Evolutionary conservation across 2,329 filamentous ascomycete species (phyloP), one percentile per base, ranked within the genome.

Genomic region (Cryphonectria parasitica): DNA sequence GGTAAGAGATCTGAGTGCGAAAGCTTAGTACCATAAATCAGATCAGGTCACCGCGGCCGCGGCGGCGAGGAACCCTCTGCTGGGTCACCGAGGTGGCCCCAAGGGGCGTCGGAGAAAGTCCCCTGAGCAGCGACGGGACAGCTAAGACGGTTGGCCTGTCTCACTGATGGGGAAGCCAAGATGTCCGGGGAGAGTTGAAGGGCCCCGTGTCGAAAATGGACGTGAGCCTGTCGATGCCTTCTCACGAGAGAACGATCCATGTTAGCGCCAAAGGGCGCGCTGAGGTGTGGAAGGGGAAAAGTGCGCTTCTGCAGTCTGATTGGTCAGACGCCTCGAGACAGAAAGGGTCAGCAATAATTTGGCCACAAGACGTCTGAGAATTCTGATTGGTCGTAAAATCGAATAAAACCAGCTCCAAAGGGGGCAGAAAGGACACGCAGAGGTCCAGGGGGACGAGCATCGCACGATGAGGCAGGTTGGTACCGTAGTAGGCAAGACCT

Each of bases 211-310:
- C 73, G 68, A 74, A 72, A 68, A 74, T 61, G 70, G 75, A 79
- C 66, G 77, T 78, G 73, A 78, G 74, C 78, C 77, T 78, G 74
- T 79, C 73, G 76, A 78, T 77, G 76, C 67, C 74, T 70, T 74
- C 39, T 67, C 67, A 64, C 54, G 60, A 69, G 58, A 41, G 60
- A 65, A 62, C 58, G 62, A 74, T 71, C 74, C 76, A 72, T 75
- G 75, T 74, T 75, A 75, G 73, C 70, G 69, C 71, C 73, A 72
- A 71, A 63, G 25, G 69, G 69, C 74, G 68, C 67, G 70, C 63
- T 75, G 74, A 75, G 73, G 75, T 75, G 72, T 75, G 73, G 62
- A 63, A 67, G 72, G 49, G 67, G 49, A 56, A 75, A 58, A 75
- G 54, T 70, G 64, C 72, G 41, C 34, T 72, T 75, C 69, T 74